phyloP scores from a whole-genome alignment of 805 yeast genomes.

The Lipomyces orientalis region DNA sequence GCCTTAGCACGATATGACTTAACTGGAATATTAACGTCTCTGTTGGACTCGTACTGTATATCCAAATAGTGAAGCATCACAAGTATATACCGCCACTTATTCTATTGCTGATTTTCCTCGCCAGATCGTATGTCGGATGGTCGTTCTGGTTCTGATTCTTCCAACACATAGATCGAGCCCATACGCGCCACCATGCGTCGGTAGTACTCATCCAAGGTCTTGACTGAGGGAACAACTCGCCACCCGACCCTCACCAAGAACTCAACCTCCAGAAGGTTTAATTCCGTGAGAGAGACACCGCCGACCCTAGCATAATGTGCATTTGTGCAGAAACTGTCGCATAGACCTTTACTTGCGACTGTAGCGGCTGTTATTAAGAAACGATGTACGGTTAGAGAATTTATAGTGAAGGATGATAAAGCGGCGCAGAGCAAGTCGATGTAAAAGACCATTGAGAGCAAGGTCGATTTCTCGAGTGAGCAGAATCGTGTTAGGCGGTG shows the following conservation, averaged over 20 bases:
- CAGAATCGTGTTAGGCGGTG: slow-evolving; percentile 81
- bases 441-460: slow-evolving; percentile 83
- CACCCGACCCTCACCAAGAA: slow-evolving; percentile 81
- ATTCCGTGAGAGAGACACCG: slow-evolving; percentile 81
- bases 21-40: neutral
- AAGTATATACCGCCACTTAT: neutral
- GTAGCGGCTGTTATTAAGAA: slow-evolving; percentile 89
- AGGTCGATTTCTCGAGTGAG: slow-evolving; percentile 79
- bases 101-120: neutral
- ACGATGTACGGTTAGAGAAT: slow-evolving; percentile 91
- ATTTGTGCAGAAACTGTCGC: slow-evolving; percentile 93
- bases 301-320: slow-evolving; percentile 95
- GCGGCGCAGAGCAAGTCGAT: slow-evolving; percentile 82
- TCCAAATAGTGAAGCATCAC: neutral
- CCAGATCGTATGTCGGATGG: neutral
- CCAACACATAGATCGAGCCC: slow-evolving; percentile 37
- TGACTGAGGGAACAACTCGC: slow-evolving; percentile 63
- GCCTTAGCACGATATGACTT: too few species aligned
- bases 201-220: slow-evolving; percentile 46
- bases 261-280: slow-evolving; percentile 87
- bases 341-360: slow-evolving; percentile 85
- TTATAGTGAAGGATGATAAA: slow-evolving; percentile 79
- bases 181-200: slow-evolving; percentile 44
- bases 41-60: neutral
- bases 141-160: neutral